Evolutionary conservation across 2,329 filamentous ascomycete genomes (phyloP).

Genomic region (Hypoxylon rubiginosum): DNA sequence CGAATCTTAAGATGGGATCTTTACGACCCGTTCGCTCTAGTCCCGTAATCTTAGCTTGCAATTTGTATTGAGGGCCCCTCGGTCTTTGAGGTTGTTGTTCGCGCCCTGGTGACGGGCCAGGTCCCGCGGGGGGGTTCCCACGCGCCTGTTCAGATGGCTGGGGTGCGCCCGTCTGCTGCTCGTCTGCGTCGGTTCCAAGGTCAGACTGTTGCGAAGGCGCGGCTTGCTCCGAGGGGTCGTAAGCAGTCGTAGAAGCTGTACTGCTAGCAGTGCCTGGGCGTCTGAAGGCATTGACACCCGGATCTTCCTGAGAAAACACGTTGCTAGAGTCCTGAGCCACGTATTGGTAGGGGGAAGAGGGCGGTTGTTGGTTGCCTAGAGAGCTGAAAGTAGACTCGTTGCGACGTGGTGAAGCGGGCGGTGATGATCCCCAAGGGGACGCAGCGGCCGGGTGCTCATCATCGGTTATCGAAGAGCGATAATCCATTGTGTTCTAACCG

Average conservation of each 20-base stretch:
- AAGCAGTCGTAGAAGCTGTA: constrained; percentile 58
- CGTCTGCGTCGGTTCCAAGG: constrained; percentile 45
- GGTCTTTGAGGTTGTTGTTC: constrained; percentile 68
- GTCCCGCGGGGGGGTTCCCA: constrained; percentile 34
- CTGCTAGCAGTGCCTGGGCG: constrained; percentile 64
- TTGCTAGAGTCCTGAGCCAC: constrained; percentile 58
- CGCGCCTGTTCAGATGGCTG: constrained; percentile 44
- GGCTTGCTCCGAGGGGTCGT: constrained; percentile 53
- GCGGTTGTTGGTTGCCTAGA: constrained; percentile 55
- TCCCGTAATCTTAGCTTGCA: constrained; percentile 95
- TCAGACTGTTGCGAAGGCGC: constrained; percentile 50
- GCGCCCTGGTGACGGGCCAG: constrained; percentile 37
- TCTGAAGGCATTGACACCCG: constrained; percentile 57
- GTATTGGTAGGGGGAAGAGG: constrained; percentile 60
- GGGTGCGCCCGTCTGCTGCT: constrained; percentile 33
- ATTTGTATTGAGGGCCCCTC: constrained; percentile 79
- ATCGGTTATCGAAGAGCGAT: constrained; percentile 68
- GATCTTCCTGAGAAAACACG: constrained; percentile 57
- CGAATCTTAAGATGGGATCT: constrained; percentile 93
- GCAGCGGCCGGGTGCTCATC: constrained; percentile 65
- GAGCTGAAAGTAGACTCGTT: constrained; percentile 60
- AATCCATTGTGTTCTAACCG: constrained; percentile 64
- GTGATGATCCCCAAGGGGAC: constrained; percentile 70
- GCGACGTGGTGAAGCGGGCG: constrained; percentile 64
- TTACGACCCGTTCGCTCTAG: constrained; percentile 95